phyloP scores from a whole-genome alignment of 75 land plant genomes.

The Sequoia sempervirens region DNA sequence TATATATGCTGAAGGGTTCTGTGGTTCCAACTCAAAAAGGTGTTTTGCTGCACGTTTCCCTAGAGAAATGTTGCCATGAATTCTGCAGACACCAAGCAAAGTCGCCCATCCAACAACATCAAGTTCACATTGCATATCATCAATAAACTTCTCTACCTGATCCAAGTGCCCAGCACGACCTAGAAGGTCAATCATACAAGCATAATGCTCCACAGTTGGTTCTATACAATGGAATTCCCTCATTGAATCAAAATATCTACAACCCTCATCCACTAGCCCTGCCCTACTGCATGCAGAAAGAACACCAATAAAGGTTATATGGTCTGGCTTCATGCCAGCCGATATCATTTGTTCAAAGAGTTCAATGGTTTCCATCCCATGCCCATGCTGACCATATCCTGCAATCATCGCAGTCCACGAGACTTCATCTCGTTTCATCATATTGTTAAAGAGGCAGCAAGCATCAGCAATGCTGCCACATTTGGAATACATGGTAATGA shows the following conservation, averaged over 20 bases:
- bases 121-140: slow-evolving; percentile 7
- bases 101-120: neutral
- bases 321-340: slow-evolving; percentile 18
- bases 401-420: slow-evolving; percentile 37
- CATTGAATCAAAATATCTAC: neutral
- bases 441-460: neutral
- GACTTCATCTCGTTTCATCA: slow-evolving; percentile 11
- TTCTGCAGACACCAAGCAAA: slow-evolving; percentile 16
- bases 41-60: neutral
- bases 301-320: slow-evolving; percentile 35
- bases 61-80: slow-evolving; percentile 5
- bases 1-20: neutral
- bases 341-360: neutral
- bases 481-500: slow-evolving; percentile 24
- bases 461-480: slow-evolving; percentile 18
- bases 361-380: neutral
- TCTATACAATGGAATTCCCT: neutral
- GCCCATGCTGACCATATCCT: slow-evolving; percentile 27
- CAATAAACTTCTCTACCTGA: neutral
- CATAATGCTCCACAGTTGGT: slow-evolving; percentile 1
- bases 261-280: slow-evolving; percentile 10
- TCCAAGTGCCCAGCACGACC: slow-evolving; percentile 8
- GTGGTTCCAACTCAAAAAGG: slow-evolving; percentile 4
- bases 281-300: slow-evolving; percentile 35
- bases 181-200: slow-evolving; percentile 10